phyloP scores from a whole-genome alignment of 2,329 filamentous ascomycete genomes.

The Xylariales sp. region DNA sequence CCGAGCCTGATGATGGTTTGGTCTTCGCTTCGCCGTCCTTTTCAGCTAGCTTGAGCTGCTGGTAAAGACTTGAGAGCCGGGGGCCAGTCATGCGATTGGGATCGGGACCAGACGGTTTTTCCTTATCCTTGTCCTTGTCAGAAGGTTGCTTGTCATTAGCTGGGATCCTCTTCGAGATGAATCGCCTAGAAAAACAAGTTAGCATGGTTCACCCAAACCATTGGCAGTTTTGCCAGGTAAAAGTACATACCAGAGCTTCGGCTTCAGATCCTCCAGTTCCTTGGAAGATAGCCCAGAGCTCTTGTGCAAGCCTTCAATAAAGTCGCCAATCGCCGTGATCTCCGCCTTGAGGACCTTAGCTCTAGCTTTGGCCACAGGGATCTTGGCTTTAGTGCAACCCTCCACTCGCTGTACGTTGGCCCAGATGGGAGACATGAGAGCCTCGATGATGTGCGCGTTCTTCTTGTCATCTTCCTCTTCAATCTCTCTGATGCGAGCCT shows the following conservation, averaged over 20 bases:
- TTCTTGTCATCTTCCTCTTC: slow-evolving; percentile 35
- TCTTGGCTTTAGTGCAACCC: slow-evolving; percentile 26
- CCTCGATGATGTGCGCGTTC: slow-evolving; percentile 24
- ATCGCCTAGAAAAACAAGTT: slow-evolving; percentile 21
- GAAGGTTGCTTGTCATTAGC: slow-evolving; percentile 17
- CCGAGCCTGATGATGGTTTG: slow-evolving; percentile 17
- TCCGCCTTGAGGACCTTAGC: slow-evolving; percentile 27
- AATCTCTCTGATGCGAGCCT: slow-evolving; percentile 18
- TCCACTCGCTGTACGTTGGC: slow-evolving; percentile 24
- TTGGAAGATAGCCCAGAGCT: slow-evolving; percentile 21
- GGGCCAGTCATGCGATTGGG: slow-evolving; percentile 25
- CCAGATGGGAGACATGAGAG: slow-evolving; percentile 29
- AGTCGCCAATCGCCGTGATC: slow-evolving; percentile 29
- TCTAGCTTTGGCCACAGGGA: slow-evolving; percentile 25
- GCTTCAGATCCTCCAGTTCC: slow-evolving; percentile 27
- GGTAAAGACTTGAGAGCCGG: slow-evolving; percentile 23
- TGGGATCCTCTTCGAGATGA: slow-evolving; percentile 29
- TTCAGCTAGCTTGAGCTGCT: slow-evolving; percentile 22
- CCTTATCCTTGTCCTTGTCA: slow-evolving; percentile 13
- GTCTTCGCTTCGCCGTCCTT: slow-evolving; percentile 19
- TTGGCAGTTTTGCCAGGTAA: background rate
- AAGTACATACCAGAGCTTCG: slow-evolving; percentile 27
- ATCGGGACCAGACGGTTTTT: slow-evolving; percentile 12
- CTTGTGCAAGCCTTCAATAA: slow-evolving; percentile 26
- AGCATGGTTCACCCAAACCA: slow-evolving; percentile 9